Evolutionary conservation across 2,329 filamentous ascomycete genomes (phyloP).

Genomic region (Fusarium vanettenii): DNA sequence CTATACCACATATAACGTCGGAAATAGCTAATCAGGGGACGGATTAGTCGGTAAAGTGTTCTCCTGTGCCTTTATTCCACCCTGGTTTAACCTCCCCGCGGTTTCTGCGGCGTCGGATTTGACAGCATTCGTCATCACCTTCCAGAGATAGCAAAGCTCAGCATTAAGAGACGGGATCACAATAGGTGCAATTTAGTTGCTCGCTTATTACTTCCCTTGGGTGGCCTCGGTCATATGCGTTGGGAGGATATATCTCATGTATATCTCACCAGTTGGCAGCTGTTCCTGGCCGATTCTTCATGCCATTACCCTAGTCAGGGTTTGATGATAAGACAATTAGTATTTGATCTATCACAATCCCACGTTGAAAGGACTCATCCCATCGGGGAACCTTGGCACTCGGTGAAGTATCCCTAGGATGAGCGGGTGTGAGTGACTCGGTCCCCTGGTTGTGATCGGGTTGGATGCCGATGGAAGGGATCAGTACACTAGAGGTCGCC

Average conservation of each 20-base stretch:
- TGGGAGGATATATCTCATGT: background rate
- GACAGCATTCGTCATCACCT: background rate
- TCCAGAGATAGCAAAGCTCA: background rate
- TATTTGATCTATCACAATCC: background rate
- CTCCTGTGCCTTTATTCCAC: background rate
- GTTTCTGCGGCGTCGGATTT: background rate
- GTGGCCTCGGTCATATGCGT: background rate
- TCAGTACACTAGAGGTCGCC: background rate
- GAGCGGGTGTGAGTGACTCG: background rate
- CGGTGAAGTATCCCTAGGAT: background rate
- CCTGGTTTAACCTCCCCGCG: background rate
- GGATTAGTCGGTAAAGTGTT: background rate
- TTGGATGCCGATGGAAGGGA: background rate
- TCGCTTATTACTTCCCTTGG: background rate
- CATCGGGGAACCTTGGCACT: background rate
- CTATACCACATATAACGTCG: background rate
- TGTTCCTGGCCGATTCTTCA: background rate
- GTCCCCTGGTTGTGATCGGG: background rate
- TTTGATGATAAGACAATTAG: background rate
- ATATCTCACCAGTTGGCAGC: background rate
- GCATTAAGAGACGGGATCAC: background rate
- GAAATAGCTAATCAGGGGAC: background rate
- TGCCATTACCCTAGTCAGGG: background rate
- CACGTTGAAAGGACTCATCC: background rate
- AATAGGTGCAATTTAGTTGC: background rate